These are phyloP conservation scores for Arthrinium phaeospermum DNA, from an alignment of 2,329 filamentous ascomycete genomes.

Conservation along the genomic window DNA sequence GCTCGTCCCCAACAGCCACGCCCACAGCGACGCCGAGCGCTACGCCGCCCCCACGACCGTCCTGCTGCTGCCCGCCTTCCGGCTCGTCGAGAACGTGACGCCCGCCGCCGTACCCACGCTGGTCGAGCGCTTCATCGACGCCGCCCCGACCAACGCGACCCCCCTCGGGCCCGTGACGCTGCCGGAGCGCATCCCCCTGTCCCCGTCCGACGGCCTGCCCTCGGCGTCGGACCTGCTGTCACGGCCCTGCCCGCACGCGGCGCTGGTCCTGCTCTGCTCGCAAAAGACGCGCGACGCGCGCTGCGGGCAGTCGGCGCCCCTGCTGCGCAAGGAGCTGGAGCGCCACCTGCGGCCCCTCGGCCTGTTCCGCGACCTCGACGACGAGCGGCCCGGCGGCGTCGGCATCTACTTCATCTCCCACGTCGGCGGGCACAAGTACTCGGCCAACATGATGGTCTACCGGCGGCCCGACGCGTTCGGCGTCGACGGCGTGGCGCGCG, in stretches of 20 bases:
- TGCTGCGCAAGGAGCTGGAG: conserved; percentile 88
- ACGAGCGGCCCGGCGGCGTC: conserved; percentile 88
- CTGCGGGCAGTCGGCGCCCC: conserved; percentile 90
- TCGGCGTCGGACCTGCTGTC: conserved; percentile 45
- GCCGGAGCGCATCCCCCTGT: conserved; percentile 38
- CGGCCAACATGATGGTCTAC: conserved; percentile 93
- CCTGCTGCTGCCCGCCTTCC: conserved; percentile 85
- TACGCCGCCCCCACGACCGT: conserved; percentile 77
- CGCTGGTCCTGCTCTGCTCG: conserved; percentile 90
- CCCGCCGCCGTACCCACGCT: conserved; percentile 75
- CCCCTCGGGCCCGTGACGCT: conserved; percentile 55
- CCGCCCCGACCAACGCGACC: conserved; percentile 74
- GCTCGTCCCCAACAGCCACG: conserved; percentile 70
- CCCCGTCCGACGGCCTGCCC: conserved; percentile 36
- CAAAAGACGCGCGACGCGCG: conserved; percentile 93
- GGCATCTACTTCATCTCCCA: conserved; percentile 97
- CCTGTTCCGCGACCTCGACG: conserved; percentile 84
- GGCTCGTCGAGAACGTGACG: conserved; percentile 81
- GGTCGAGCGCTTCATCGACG: conserved; percentile 72
- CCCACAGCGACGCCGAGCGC: conserved; percentile 65
- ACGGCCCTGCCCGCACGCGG: conserved; percentile 78
- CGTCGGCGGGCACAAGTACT: conserved; percentile 95
- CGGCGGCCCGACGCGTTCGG: conserved; percentile 67
- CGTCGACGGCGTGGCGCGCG: conserved; percentile 51
- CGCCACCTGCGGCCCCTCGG: conserved; percentile 85